Conservation (phyloP, 2,329 filamentous ascomycete genomes). For the Tolypocladium ophioglossoides region DNA sequence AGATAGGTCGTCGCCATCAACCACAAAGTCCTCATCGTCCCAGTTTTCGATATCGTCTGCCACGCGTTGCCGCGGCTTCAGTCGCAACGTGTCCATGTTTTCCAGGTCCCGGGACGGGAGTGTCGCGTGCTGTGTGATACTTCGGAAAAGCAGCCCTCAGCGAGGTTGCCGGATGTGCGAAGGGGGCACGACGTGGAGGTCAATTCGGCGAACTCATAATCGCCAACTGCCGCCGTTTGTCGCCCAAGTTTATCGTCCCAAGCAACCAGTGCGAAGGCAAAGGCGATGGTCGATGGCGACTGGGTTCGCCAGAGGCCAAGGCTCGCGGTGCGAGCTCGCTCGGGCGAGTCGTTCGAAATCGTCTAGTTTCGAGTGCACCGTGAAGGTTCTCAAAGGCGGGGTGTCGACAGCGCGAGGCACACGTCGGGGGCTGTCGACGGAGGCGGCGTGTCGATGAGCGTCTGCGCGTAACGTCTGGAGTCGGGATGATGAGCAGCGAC, state of each 20-base stretch:
- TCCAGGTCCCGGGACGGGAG: slow-evolving; percentile 5
- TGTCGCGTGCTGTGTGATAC: background rate
- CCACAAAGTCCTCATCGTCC: slow-evolving; percentile 67
- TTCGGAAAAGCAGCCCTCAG: background rate
- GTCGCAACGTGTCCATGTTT: slow-evolving; percentile 43
- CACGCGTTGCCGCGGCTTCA: slow-evolving; percentile 42
- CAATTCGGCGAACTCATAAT: slow-evolving; percentile 12
- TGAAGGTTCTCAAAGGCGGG: slow-evolving; percentile 1
- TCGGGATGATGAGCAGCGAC: background rate
- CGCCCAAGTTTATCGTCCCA: background rate
- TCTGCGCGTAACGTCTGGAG: background rate
- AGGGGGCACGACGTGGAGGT: slow-evolving; percentile 3
- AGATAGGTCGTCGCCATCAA: slow-evolving; percentile 56
- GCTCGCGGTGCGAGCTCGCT: background rate
- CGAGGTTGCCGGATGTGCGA: background rate
- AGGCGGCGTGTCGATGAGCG: background rate
- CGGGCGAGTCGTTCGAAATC: background rate
- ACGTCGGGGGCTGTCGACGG: background rate
- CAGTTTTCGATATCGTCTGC: slow-evolving; percentile 62
- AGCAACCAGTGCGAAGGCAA: background rate
- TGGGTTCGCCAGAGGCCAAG: background rate
- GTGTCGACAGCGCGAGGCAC: background rate
- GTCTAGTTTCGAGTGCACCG: background rate
- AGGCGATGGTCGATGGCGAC: background rate
- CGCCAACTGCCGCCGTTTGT: slow-evolving; percentile 2